phyloP scores from a whole-genome alignment of 495 filamentous ascomycete genomes.

The Filosporella fistucella region DNA sequence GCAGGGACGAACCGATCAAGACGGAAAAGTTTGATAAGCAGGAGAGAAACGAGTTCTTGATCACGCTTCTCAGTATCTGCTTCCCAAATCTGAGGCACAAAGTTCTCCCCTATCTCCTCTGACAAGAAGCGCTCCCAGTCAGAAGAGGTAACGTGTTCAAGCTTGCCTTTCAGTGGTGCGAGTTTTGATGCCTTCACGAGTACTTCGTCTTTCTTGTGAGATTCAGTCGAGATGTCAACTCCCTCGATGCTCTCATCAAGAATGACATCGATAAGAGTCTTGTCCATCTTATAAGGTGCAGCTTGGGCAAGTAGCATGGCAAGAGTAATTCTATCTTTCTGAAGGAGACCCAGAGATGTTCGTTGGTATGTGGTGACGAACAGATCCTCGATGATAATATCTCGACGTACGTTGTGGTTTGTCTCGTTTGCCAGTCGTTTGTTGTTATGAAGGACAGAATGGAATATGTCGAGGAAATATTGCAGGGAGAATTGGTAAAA shows the following conservation, averaged over 20 bases:
- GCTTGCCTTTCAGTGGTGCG: conserved; percentile 65
- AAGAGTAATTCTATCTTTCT: conserved; percentile 89
- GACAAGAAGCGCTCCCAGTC: conserved; percentile 77
- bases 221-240: conserved; percentile 69
- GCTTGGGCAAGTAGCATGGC: conserved; percentile 97
- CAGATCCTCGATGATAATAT: conserved; percentile 83
- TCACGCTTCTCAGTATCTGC: conserved; percentile 59
- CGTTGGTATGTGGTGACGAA: conserved; percentile 90
- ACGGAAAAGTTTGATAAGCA: conserved; percentile 91
- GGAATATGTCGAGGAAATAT: conserved; percentile 97
- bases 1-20: conserved; percentile 92
- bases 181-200: conserved; percentile 64
- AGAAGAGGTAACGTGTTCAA: conserved; percentile 53
- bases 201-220: conserved; percentile 60
- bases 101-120: conserved; percentile 85
- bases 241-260: conserved; percentile 74
- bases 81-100: conserved; percentile 75
- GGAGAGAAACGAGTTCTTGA: conserved; percentile 73
- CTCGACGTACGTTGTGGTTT: conserved; percentile 70
- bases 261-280: conserved; percentile 76
- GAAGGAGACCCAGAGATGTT: conserved; percentile 85
- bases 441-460: conserved; percentile 81
- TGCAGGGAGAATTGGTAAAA: conserved; percentile 99
- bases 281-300: conserved; percentile 91
- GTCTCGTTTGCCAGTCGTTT: conserved; percentile 65